Evolutionary conservation across 306 rosid species (phyloP).

Genomic region (Corylus avellana): DNA sequence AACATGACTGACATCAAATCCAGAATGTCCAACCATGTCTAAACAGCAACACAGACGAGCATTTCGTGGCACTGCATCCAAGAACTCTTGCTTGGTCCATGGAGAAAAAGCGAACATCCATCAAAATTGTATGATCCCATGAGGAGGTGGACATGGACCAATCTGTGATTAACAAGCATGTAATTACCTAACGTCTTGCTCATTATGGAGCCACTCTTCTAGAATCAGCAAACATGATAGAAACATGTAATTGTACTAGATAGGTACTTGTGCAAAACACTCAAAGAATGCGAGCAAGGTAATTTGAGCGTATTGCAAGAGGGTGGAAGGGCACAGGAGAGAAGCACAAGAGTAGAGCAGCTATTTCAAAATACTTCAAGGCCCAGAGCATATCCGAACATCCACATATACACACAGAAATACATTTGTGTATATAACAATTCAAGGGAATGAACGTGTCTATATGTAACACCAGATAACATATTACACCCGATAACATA

Average conservation of each 20-base stretch:
- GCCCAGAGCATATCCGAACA: neutral
- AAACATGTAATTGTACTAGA: neutral
- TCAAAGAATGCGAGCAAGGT: conserved; percentile 5
- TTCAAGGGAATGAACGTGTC: neutral
- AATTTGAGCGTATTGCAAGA: neutral
- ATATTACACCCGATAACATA: no score
- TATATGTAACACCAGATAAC: neutral
- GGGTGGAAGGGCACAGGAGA: conserved; percentile 16
- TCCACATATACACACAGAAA: neutral
- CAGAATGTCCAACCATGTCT: conserved; percentile 20
- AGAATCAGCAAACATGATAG: conserved; percentile 19
- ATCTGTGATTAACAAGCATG: conserved; percentile 22
- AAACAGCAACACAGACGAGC: neutral
- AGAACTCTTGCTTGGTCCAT: conserved; percentile 28
- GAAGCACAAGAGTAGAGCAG: conserved; percentile 19
- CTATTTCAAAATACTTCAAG: neutral
- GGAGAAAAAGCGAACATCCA: conserved; percentile 28
- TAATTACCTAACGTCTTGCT: conserved; percentile 31
- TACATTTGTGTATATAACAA: neutral
- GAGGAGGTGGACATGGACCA: conserved; percentile 28
- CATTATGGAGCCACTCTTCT: conserved; percentile 30
- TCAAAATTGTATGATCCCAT: conserved; percentile 29
- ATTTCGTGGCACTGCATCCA: conserved; percentile 12
- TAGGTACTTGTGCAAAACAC: neutral
- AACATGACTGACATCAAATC: conserved; percentile 2